Evolutionary conservation across 2,329 filamentous ascomycete species (phyloP), one percentile per base, ranked within the genome.

Genomic region (Tolypocladium ophioglossoides): DNA sequence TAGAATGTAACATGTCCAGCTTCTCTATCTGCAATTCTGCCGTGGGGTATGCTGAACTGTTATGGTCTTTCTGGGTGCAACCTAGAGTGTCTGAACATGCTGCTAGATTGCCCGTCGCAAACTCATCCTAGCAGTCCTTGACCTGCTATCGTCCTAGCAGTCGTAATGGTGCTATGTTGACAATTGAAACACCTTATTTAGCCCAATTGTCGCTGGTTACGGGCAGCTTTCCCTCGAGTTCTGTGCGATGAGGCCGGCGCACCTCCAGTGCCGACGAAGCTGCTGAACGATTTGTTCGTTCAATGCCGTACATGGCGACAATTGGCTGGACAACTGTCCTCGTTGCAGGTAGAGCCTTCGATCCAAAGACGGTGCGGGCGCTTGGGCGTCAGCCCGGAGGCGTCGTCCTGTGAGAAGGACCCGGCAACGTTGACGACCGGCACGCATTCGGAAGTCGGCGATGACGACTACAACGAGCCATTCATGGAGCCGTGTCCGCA

Each of bases 401-500:
- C 44, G 6, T 32, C 30, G 27, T 18, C 44, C 11, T 30, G 18
- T 4, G 18, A 20, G 18, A 9, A 20, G 9, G 18, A 11, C n/a
- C 24, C 8, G 27, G 27, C 41, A n/a, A 24, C 44, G 27, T 32
- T 3, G 44, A 34, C 44, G 18, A 32, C 44, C 1, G n/a, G 18
- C 18, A 12, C 10, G 9, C 27, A 11, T 6, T 20, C 30, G 27
- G 11, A 14, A 32, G 18, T 20, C 18, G 44, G 18, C 27, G 18
- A 34, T 2, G 14, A n/a, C 24, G n/a, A 47, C 18, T 18, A 9
- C 44, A 20, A 20, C 5, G 4, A 8, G 27, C 5, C n/a, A 55
- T 57, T 57, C 58, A 64, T 27, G 55, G 58, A 49, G 61, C 59
- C 20, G 57, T 61, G 54, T 71, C 68, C n/a, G 63, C 64, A 32